phyloP scores from a whole-genome alignment of 2,329 filamentous ascomycete genomes.

The Claviceps cyperi region DNA sequence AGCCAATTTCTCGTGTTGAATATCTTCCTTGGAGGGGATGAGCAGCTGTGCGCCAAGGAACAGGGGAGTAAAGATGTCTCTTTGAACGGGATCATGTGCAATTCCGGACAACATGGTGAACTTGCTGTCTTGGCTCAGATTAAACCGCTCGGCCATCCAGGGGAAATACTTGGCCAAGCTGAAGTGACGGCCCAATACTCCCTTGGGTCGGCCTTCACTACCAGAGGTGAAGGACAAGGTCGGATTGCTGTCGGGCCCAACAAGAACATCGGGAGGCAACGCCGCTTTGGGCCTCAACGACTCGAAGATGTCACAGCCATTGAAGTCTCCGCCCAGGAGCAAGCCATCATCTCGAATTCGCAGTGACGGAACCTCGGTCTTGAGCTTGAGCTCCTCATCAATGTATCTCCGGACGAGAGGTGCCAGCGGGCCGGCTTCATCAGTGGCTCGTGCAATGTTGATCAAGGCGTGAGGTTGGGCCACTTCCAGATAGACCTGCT shows the following conservation, averaged over 20 bases:
- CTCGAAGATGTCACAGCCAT: slow-evolving; percentile 54
- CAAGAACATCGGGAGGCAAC: slow-evolving; percentile 52
- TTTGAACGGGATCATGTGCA: slow-evolving; percentile 55
- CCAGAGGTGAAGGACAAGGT: slow-evolving; percentile 65
- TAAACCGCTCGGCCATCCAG: slow-evolving; percentile 84
- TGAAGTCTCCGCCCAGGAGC: slow-evolving; percentile 51
- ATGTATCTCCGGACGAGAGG: slow-evolving; percentile 48
- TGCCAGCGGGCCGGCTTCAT: slow-evolving; percentile 33
- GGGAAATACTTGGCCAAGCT: slow-evolving; percentile 74
- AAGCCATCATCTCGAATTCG: slow-evolving; percentile 55
- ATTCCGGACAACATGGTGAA: slow-evolving; percentile 82
- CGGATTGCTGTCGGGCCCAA: slow-evolving; percentile 74
- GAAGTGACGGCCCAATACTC: slow-evolving; percentile 78
- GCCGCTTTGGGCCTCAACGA: slow-evolving; percentile 33
- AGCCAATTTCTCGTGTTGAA: slow-evolving; percentile 67
- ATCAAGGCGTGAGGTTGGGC: slow-evolving; percentile 54
- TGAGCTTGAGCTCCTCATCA: slow-evolving; percentile 54
- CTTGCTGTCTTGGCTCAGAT: slow-evolving; percentile 51
- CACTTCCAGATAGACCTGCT: slow-evolving; percentile 58
- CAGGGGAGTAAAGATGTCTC: slow-evolving; percentile 77
- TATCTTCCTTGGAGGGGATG: slow-evolving; percentile 68
- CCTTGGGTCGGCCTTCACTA: slow-evolving; percentile 67
- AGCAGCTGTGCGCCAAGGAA: slow-evolving; percentile 72
- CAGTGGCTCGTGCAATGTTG: slow-evolving; percentile 55
- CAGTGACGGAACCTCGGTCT: slow-evolving; percentile 61